Conservation (phyloP, 1,284 basidiomycete species). For the Marasmius fiardii region DNA sequence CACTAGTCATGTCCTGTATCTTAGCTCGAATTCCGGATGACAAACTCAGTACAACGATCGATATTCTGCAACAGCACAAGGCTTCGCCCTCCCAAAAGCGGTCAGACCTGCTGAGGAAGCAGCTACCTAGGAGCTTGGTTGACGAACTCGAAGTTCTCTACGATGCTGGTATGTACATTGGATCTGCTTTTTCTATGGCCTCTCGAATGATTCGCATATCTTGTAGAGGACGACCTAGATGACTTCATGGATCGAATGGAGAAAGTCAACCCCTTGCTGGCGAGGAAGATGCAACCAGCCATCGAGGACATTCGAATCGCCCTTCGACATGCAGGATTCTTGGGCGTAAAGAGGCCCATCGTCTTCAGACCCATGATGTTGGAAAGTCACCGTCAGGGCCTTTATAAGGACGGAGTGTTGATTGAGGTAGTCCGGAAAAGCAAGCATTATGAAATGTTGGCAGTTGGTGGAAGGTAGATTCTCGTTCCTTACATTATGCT, state of each 20-base stretch:
- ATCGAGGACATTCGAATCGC: conserved; percentile 64
- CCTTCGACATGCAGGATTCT: conserved; percentile 56
- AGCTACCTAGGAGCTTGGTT: conserved; percentile 54
- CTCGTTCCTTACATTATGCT: neutral
- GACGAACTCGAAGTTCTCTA: conserved; percentile 71
- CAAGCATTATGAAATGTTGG: conserved; percentile 72
- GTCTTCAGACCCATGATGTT: conserved; percentile 74
- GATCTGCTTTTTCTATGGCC: neutral
- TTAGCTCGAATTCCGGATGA: conserved; percentile 57
- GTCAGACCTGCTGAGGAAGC: conserved; percentile 60
- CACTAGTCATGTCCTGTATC: conserved; percentile 65
- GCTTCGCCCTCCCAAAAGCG: conserved; percentile 67
- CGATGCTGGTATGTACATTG: conserved; percentile 47
- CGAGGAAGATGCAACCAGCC: conserved; percentile 41
- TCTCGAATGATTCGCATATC: neutral
- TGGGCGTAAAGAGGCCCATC: conserved; percentile 63
- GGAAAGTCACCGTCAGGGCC: conserved; percentile 47
- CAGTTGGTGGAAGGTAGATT: conserved; percentile 70
- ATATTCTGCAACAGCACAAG: conserved; percentile 62
- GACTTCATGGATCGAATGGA: conserved; percentile 54
- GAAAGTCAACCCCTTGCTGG: conserved; percentile 53
- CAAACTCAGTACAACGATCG: conserved; percentile 48
- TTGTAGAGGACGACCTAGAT: conserved; percentile 60
- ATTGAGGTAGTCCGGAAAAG: conserved; percentile 70
- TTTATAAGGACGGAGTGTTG: conserved; percentile 74